Conservation (phyloP, 2,329 filamentous ascomycete species). For the Fusarium albidum region DNA sequence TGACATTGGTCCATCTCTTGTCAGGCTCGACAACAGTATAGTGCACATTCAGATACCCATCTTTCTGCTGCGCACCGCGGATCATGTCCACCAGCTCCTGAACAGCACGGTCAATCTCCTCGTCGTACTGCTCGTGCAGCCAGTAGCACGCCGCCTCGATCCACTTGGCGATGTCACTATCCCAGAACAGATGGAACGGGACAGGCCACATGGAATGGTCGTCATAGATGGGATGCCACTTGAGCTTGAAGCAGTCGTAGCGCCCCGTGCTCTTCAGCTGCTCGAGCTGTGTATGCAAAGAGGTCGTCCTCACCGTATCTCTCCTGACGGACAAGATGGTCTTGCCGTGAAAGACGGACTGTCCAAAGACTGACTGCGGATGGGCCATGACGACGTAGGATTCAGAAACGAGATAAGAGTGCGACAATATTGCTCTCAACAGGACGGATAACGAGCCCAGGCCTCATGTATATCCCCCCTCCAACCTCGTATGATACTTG, state of each 20-base stretch:
- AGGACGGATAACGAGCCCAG: not conserved
- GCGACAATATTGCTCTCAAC: not conserved
- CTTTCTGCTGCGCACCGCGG: constrained; percentile 60
- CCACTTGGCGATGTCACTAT: constrained; percentile 62
- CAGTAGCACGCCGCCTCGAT: constrained; percentile 70
- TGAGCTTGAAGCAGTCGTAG: constrained; percentile 65
- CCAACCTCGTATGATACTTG: constrained; percentile 14
- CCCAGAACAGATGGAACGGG: constrained; percentile 68
- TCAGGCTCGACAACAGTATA: constrained; percentile 66
- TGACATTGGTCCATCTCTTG: constrained; percentile 64
- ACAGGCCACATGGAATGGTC: constrained; percentile 62
- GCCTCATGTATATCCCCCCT: not conserved
- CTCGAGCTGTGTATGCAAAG: constrained; percentile 55
- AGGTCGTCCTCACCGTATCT: constrained; percentile 11
- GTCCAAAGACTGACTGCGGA: constrained; percentile 19
- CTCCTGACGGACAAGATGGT: constrained; percentile 8
- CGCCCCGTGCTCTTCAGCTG: constrained; percentile 62
- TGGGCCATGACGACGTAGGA: constrained; percentile 17
- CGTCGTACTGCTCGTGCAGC: constrained; percentile 42
- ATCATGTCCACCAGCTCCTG: constrained; percentile 64
- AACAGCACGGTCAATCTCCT: constrained; percentile 15
- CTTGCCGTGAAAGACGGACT: constrained; percentile 8
- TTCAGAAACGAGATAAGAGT: not conserved
- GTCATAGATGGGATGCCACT: constrained; percentile 63
- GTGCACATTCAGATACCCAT: constrained; percentile 70